phyloP scores from a whole-genome alignment of 257 asterid genomes.

The Capsicum pubescens region DNA sequence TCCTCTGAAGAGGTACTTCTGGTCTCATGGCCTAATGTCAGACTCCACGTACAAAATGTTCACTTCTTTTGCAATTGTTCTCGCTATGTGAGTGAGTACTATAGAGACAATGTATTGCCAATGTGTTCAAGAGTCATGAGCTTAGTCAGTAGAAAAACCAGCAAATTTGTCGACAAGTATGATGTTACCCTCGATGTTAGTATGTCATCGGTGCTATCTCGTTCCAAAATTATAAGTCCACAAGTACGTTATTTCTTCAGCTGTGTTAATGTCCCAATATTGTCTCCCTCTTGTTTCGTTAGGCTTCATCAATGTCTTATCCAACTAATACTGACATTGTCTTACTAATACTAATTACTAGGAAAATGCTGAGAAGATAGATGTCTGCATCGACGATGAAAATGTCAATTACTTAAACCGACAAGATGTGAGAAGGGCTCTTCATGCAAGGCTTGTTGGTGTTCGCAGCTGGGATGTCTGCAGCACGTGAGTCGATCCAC shows the following conservation, averaged over 20 bases:
- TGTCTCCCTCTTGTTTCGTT: neutral
- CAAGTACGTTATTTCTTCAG: conserved; percentile 35
- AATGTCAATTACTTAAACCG: neutral
- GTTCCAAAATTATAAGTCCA: no score
- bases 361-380: conserved; percentile 56
- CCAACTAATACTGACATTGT: neutral
- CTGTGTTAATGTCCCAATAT: neutral
- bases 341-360: conserved; percentile 18
- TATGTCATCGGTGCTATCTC: no score
- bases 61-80: conserved; percentile 66
- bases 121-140: no score
- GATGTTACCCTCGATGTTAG: no score
- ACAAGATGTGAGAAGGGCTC: no score
- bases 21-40: conserved; percentile 81
- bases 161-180: no score
- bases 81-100: neutral
- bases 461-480: no score
- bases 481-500: no score
- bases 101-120: no score
- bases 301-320: neutral
- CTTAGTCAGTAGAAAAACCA: no score
- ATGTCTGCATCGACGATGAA: conserved; percentile 70
- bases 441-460: no score
- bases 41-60: conserved; percentile 61
- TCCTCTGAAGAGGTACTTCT: conserved; percentile 51